Base-by-base conservation (phyloP, 257 asterid genomes). In the Ballota nigra region DNA sequence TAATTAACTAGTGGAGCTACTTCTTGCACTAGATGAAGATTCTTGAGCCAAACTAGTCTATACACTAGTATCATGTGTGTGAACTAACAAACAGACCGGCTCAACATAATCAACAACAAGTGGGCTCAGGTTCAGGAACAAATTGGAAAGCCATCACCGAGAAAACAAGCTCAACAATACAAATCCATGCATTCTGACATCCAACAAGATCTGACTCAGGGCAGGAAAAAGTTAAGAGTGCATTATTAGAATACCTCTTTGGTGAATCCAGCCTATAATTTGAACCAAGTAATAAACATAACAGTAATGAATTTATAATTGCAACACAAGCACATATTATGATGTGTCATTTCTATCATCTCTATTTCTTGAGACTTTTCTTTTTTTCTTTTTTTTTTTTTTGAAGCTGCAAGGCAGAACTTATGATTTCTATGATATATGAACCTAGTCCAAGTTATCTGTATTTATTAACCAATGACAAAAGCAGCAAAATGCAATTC, bases 1-100 rank as follows among this genome's bases (percentile, higher is more conserved):
- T 33, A 33, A 33, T 33, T 6, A 33, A 33, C 38, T 4, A 33
- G 45, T 38, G 45, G 19, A 45, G 22, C n/a, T 45, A 15, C 53
- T 45, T 57, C 33, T 68, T 24, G 49, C 26, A 69, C 4, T 7
- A 58, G 22, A 78, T 1, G 16, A 40, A 78, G 63, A 63, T 34
- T 58, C 71, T 58, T 19, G 8, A 19, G 19, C 24, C 52, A 29
- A 60, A 40, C 36, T 19, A 62, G 29, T 15, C n/a, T 6, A 36
- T 43, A n/a, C 10, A 11, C 61, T 9, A 57, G 63, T n/a, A 58
- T 40, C 34, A 34, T 6, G 57, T 51, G 71, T 24, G 51, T 49
- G 31, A 10, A 53, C 26, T 52, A 36, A 23, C 19, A 47, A 45
- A 53, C 29, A 57, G 28, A 56, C 31, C 6, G 11, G 63, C 45